A percentile compares a stretch with the other conserved stretches of the same genome.
Evolutionary conservation across 2,329 filamentous ascomycete genomes (phyloP).

Genomic region (Whalleya microplaca): DNA sequence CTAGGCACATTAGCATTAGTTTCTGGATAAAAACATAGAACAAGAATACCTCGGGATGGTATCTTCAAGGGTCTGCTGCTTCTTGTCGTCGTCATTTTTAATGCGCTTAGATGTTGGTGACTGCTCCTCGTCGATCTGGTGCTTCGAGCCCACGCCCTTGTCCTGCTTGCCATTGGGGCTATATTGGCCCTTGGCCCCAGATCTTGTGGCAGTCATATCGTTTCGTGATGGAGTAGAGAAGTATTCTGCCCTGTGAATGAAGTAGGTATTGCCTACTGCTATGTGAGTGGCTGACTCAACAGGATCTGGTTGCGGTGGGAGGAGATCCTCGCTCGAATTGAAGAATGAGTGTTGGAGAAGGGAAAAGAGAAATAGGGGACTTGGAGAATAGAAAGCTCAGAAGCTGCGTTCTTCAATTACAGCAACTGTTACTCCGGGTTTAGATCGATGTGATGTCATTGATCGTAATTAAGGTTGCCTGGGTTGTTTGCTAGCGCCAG

Average conservation of each 20-base stretch:
- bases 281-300: neutral
- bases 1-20: constrained; percentile 18
- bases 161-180: constrained; percentile 8
- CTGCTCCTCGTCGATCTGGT: constrained; percentile 35
- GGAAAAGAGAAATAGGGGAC: neutral
- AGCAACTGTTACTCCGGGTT: neutral
- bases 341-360: neutral
- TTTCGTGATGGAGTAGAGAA: no score
- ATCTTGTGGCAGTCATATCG: constrained; percentile 31
- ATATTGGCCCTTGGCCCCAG: constrained; percentile 23
- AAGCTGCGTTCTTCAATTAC: no score
- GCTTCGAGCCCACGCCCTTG: constrained; percentile 39
- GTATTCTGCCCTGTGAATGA: no score
- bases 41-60: constrained; percentile 41
- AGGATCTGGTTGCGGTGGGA: neutral
- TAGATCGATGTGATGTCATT: constrained; percentile 29
- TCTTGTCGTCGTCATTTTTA: constrained; percentile 39
- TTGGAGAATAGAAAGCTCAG: no score
- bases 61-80: constrained; percentile 58
- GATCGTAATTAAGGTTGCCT: constrained; percentile 13
- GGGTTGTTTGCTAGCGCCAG: constrained; percentile 12
- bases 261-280: neutral
- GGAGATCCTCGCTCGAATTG: neutral
- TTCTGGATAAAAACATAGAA: neutral
- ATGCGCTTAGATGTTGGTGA: constrained; percentile 46